Evolutionary conservation across 2,329 filamentous ascomycete genomes (phyloP).

Genomic region (Rhynchosporium secalis): DNA sequence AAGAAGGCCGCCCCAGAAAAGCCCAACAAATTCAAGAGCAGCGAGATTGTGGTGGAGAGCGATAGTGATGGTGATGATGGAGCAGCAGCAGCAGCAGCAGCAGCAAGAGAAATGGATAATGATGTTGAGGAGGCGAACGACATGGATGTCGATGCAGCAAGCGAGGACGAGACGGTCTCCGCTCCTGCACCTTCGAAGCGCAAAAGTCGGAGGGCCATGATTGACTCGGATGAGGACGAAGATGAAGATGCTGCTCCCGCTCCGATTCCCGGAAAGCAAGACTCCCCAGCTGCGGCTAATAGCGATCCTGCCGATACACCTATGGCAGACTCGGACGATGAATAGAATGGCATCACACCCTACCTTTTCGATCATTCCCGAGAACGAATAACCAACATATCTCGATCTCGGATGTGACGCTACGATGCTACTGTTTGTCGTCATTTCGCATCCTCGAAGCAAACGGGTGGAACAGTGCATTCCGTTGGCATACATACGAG

Average conservation of each 20-base stretch:
- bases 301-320: conserved; percentile 35
- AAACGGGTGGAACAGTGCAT: background rate
- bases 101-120: conserved; percentile 34
- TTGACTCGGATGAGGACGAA: conserved; percentile 38
- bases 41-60: conserved; percentile 40
- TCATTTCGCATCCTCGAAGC: background rate
- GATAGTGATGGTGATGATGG: conserved; percentile 40
- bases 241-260: conserved; percentile 27
- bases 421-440: background rate
- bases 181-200: conserved; percentile 28
- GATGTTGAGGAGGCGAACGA: conserved; percentile 28
- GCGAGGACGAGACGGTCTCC: conserved; percentile 34
- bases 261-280: conserved; percentile 24
- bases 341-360: conserved; percentile 19
- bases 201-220: conserved; percentile 32
- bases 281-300: conserved; percentile 35
- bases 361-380: background rate
- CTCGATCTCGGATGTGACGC: conserved; percentile 3
- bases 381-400: background rate
- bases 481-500: conserved; percentile 3
- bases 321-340: conserved; percentile 36
- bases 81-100: conserved; percentile 35
- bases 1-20: conserved; percentile 37
- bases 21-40: conserved; percentile 39
- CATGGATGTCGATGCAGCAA: conserved; percentile 31